Evolutionary conservation across 2,329 filamentous ascomycete species (phyloP).

Genomic region (Bipolaris cookei): DNA sequence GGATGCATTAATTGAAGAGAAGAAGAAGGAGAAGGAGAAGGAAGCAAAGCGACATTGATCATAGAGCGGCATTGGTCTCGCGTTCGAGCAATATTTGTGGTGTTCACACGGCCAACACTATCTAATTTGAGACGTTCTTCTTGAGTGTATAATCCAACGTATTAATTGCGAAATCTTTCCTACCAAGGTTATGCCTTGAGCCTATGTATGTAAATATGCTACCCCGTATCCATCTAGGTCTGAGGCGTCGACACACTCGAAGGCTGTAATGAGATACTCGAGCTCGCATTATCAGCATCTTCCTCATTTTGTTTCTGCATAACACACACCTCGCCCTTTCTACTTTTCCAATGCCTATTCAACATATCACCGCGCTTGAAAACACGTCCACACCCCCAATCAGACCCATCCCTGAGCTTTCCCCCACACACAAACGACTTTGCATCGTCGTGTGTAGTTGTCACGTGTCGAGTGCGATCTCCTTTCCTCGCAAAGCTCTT

Average conservation of each 20-base stretch:
- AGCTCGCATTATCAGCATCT: constrained; percentile 2
- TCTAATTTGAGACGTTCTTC: no score
- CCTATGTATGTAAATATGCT: not conserved
- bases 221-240: not conserved
- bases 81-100: no score
- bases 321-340: constrained; percentile 16
- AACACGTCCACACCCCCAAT: constrained; percentile 20
- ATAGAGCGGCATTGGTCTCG: not conserved
- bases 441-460: constrained; percentile 4
- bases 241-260: not conserved
- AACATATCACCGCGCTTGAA: constrained; percentile 18
- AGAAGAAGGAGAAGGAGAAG: constrained; percentile 39
- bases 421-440: constrained; percentile 16
- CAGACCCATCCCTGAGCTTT: constrained; percentile 10
- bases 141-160: no score
- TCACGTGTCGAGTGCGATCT: constrained; percentile 18
- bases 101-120: no score
- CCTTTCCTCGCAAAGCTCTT: constrained; percentile 14
- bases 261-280: not conserved
- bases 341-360: constrained; percentile 18
- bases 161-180: no score
- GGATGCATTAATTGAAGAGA: constrained; percentile 33
- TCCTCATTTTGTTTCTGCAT: constrained; percentile 8
- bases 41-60: constrained; percentile 43
- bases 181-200: no score